These are phyloP conservation scores for Posidonia australis DNA, from an alignment of 106 monocot species.

Conservation along the genomic window DNA sequence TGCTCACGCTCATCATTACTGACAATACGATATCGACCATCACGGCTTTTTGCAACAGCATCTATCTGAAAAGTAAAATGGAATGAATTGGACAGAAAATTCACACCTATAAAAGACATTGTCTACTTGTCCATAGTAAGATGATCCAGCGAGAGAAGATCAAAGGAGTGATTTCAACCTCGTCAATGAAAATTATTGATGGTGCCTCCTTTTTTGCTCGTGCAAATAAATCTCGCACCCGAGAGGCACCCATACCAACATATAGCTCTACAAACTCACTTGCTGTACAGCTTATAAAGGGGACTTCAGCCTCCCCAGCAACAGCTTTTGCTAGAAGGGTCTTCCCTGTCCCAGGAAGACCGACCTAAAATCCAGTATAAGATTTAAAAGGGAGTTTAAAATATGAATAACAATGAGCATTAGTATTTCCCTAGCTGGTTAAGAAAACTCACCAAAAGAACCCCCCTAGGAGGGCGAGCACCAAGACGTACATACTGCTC, in stretches of 20 bases:
- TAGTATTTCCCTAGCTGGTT: neutral
- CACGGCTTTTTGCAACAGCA: conserved; percentile 97
- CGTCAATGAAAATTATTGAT: conserved; percentile 97
- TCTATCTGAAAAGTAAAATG: conserved; percentile 66
- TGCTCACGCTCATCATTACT: conserved; percentile 99
- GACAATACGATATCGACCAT: conserved; percentile 90
- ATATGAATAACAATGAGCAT: neutral
- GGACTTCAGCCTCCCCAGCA: conserved; percentile 98
- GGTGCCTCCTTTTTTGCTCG: conserved; percentile 96
- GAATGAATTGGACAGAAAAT: neutral
- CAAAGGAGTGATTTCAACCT: conserved; percentile 29
- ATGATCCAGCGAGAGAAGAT: neutral
- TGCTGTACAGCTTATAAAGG: conserved; percentile 97
- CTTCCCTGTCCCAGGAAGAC: conserved; percentile 97
- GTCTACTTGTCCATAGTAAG: neutral
- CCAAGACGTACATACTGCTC: conserved; percentile 83
- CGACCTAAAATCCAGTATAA: conserved; percentile 41
- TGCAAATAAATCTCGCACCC: conserved; percentile 96
- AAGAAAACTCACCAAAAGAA: conserved; percentile 61
- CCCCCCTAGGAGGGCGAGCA: conserved; percentile 94
- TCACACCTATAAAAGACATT: too few relatives aligned
- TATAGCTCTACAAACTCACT: conserved; percentile 98
- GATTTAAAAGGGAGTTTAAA: neutral
- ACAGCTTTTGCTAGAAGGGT: conserved; percentile 98
- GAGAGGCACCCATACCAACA: conserved; percentile 98